Evolutionary conservation across 2,329 filamentous ascomycete genomes (phyloP).

Genomic region (Colletotrichum theobromicola): DNA sequence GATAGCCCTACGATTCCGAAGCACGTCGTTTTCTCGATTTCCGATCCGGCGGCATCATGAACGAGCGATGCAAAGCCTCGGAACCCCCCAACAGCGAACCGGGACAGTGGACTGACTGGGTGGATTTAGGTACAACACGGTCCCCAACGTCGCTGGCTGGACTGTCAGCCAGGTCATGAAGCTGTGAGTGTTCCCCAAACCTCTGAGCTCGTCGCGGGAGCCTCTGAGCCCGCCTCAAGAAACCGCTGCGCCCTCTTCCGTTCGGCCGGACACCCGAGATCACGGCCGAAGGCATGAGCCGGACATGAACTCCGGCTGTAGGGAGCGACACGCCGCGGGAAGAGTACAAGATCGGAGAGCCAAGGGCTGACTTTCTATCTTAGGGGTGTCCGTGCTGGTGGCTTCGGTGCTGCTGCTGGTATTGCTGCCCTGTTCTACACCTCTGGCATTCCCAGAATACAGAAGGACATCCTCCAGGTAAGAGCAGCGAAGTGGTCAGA

Average conservation of each 20-base stretch:
- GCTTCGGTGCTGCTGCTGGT: slow-evolving; percentile 63
- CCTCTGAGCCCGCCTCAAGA: background rate
- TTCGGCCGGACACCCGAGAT: background rate
- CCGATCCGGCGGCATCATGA: background rate
- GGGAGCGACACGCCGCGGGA: background rate
- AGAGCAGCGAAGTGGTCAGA: slow-evolving; percentile 6
- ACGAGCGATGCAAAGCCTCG: background rate
- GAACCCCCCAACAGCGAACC: background rate
- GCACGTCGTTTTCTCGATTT: too few species aligned
- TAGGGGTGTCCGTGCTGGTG: slow-evolving; percentile 57
- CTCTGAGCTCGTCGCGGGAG: background rate
- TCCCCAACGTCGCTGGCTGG: slow-evolving; percentile 60
- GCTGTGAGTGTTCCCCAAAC: slow-evolving; percentile 52
- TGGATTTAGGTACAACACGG: slow-evolving; percentile 60
- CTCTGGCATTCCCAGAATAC: slow-evolving; percentile 66
- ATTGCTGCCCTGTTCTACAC: slow-evolving; percentile 64
- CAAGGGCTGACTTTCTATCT: background rate
- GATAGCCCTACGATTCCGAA: background rate
- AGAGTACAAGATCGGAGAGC: background rate
- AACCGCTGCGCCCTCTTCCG: background rate
- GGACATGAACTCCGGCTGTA: background rate
- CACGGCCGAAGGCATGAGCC: background rate
- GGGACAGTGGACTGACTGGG: slow-evolving; percentile 30
- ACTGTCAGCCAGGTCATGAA: slow-evolving; percentile 51
- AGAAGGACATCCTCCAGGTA: slow-evolving; percentile 65